phyloP scores from a whole-genome alignment of 208 protist species.

The Herpetomonas tarakana region DNA sequence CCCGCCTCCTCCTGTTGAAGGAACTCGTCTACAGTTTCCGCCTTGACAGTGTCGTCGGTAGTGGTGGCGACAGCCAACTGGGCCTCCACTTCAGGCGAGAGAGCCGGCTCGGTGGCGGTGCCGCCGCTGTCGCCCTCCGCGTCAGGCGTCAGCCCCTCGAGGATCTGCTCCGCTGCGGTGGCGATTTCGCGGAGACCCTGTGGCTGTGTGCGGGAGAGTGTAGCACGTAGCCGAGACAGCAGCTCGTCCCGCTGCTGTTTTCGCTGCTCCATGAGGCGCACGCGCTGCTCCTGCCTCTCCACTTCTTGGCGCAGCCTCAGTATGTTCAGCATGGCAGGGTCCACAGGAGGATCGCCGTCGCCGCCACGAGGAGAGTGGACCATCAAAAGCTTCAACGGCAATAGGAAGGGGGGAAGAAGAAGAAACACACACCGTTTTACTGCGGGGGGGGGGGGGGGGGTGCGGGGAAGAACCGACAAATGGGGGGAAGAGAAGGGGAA shows the following conservation, averaged over 20 bases:
- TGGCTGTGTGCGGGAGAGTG: conserved; percentile 13
- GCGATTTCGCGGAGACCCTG: conserved; percentile 10
- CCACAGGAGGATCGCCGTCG: not conserved
- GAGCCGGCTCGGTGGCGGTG: no score
- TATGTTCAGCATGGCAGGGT: conserved; percentile 5
- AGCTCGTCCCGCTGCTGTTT: conserved; percentile 22
- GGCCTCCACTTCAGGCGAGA: no score
- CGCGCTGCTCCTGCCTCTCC: conserved; percentile 23
- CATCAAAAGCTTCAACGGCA: not conserved
- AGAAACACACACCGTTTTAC: no score
- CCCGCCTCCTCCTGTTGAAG: not conserved
- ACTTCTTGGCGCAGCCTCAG: conserved; percentile 24
- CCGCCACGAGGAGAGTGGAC: not conserved
- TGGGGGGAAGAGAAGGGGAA: not conserved
- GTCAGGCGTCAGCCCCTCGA: no score
- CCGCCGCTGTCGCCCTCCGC: no score
- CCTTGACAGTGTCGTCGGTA: no score
- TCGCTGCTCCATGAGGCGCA: conserved; percentile 16
- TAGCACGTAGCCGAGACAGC: conserved; percentile 14
- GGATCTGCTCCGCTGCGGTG: conserved; percentile 9
- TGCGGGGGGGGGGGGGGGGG: no score
- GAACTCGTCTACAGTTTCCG: not conserved
- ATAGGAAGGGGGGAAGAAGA: not conserved
- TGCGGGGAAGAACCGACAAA: not conserved
- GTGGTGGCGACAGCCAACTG: no score